Evolutionary conservation across 352 stramenopile genomes (phyloP), one percentile per base, ranked within the genome.

Genomic region (Phytophthora constricta): DNA sequence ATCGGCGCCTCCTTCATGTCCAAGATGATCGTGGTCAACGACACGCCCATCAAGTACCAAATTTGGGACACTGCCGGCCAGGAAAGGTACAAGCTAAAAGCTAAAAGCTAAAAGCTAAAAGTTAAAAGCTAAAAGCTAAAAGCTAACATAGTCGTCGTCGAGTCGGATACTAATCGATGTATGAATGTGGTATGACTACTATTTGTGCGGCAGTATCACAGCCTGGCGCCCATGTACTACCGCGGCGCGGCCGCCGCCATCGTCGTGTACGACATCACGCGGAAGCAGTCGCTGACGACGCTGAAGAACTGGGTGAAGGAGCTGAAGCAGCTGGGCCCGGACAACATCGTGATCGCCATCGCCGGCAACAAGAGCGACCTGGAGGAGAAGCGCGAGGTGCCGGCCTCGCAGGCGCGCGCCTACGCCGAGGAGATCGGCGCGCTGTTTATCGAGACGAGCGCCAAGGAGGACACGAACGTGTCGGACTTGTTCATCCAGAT

Each of bases 61-160:
- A 99, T 99, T 74, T 99, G 96, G 97, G 97, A 99, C 76, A 99
- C 97, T 14, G 97, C 97, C 31, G 97, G 97, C 16, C 97, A 99
- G 84, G 97, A 99, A 37, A n/a, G n/a, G n/a, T n/a, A n/a, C n/a
- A n/a, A n/a, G n/a, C n/a, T n/a, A n/a, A n/a, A n/a, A n/a, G n/a
- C n/a, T n/a, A n/a, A n/a, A n/a, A n/a, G n/a, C n/a, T n/a, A n/a
- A n/a, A n/a, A n/a, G n/a, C n/a, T n/a, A n/a, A n/a, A n/a, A n/a
- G n/a, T n/a, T n/a, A n/a, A n/a, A n/a, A n/a, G n/a, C n/a, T n/a
- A n/a, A n/a, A n/a, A n/a, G n/a, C n/a, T n/a, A n/a, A 63, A 95
- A 95, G 77, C 82, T 92, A 65, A 42, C 34, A n/a, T n/a, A n/a
- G n/a, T n/a, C n/a, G n/a, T n/a, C n/a, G n/a, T n/a, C n/a, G n/a